Evolutionary conservation across 1,139 yeast genomes (phyloP).

Genomic region (Saccharomyces hybrid): DNA sequence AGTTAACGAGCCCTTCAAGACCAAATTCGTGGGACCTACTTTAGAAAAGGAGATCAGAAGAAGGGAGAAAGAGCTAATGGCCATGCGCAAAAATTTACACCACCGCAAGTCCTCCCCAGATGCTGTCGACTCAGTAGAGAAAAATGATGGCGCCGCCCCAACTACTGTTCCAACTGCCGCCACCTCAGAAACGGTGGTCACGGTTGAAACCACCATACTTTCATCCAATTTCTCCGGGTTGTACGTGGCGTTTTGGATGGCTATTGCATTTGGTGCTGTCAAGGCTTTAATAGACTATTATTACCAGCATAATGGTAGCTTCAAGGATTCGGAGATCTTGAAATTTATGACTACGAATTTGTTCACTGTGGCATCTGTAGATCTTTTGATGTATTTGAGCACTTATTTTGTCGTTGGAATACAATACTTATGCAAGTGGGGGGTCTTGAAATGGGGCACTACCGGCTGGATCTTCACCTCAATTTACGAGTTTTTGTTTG

Average conservation of each 20-base stretch:
- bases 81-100: conserved; percentile 3
- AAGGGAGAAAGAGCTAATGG: conserved; percentile 11
- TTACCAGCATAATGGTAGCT: conserved; percentile 30
- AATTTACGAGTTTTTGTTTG: conserved; percentile 44
- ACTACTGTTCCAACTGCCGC: neutral
- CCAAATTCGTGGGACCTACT: conserved; percentile 26
- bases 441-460: conserved; percentile 46
- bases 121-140: conserved; percentile 9
- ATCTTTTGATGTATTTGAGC: conserved; percentile 57
- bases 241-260: conserved; percentile 62
- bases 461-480: conserved; percentile 57
- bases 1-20: conserved; percentile 29
- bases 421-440: conserved; percentile 43
- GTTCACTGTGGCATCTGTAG: conserved; percentile 57
- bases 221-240: conserved; percentile 47
- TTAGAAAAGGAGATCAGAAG: conserved; percentile 20
- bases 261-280: conserved; percentile 46
- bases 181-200: neutral
- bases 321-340: conserved; percentile 45
- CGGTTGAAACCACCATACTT: conserved; percentile 8
- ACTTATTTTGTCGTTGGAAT: conserved; percentile 49
- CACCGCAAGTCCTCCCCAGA: conserved; percentile 27
- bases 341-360: conserved; percentile 45
- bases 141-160: conserved; percentile 10
- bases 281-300: conserved; percentile 41